Conservation (phyloP, 2,329 filamentous ascomycete genomes). For the Tricladium varicosporioides region DNA sequence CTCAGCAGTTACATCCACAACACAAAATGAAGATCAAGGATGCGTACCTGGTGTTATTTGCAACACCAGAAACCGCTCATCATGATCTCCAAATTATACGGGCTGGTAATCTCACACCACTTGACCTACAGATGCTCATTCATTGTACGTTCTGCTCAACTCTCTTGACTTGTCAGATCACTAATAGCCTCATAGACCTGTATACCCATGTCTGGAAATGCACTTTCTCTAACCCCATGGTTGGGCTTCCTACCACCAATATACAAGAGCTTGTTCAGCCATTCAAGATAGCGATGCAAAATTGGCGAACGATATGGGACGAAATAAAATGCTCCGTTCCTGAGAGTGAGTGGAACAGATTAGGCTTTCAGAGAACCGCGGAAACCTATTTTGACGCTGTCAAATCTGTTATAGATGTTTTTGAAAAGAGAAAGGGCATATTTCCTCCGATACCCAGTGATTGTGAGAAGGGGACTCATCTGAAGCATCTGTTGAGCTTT, state of each 20-base stretch:
- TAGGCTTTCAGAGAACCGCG: slow-evolving; percentile 32
- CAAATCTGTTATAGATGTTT: slow-evolving; percentile 21
- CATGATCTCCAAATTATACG: slow-evolving; percentile 20
- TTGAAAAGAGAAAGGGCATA: slow-evolving; percentile 24
- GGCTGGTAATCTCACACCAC: slow-evolving; percentile 20
- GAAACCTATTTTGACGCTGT: slow-evolving; percentile 32
- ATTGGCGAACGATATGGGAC: slow-evolving; percentile 33
- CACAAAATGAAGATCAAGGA: slow-evolving; percentile 31
- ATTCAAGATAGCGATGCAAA: slow-evolving; percentile 28
- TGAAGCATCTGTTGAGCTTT: slow-evolving; percentile 29
- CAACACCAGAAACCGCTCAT: slow-evolving; percentile 16
- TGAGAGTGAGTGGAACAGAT: slow-evolving; percentile 27
- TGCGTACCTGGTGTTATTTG: slow-evolving; percentile 29
- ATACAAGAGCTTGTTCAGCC: slow-evolving; percentile 21
- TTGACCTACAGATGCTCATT: slow-evolving; percentile 35
- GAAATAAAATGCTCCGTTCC: slow-evolving; percentile 20
- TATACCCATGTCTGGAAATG: slow-evolving; percentile 31
- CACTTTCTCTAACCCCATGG: slow-evolving; percentile 30
- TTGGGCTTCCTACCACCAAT: slow-evolving; percentile 15
- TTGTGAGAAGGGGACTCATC: slow-evolving; percentile 31
- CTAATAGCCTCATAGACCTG: slow-evolving; percentile 23
- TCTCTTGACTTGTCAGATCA: background rate
- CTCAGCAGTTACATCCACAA: slow-evolving; percentile 16
- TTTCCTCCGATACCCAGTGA: slow-evolving; percentile 29
- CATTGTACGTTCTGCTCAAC: slow-evolving; percentile 22